These are phyloP conservation scores for Epichloe bromicola DNA, from an alignment of 2,329 filamentous ascomycete species.

Conservation along the genomic window DNA sequence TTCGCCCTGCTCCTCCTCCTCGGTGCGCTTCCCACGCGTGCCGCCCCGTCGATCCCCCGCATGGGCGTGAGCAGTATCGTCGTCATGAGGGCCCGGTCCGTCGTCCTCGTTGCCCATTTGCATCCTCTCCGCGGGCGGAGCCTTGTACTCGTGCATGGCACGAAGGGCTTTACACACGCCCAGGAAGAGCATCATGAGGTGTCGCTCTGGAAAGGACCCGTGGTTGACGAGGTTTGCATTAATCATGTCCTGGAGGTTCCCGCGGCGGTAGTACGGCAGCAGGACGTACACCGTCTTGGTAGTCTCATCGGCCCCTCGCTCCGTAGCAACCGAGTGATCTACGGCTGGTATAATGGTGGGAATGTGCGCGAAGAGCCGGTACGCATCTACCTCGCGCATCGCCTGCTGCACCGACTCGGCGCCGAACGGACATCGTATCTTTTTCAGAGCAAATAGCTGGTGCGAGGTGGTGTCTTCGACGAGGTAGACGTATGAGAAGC, in stretches of 20 bases:
- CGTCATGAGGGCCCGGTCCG: conserved; percentile 19
- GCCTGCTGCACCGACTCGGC: conserved; percentile 91
- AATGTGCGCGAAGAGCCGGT: conserved; percentile 73
- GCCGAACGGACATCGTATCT: conserved; percentile 96
- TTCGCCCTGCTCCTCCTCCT: conserved; percentile 57
- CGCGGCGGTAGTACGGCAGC: conserved; percentile 85
- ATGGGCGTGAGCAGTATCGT: conserved; percentile 7
- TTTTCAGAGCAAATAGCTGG: conserved; percentile 87
- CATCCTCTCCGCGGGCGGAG: conserved; percentile 35
- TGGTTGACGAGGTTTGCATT: conserved; percentile 98
- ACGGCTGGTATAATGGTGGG: conserved; percentile 77
- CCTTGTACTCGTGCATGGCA: conserved; percentile 79
- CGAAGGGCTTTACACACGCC: conserved; percentile 81
- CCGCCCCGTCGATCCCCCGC: too few relatives aligned
- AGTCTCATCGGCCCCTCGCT: conserved; percentile 48
- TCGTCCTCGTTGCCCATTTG: conserved; percentile 34
- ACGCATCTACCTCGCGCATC: conserved; percentile 94
- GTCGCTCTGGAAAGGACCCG: conserved; percentile 73
- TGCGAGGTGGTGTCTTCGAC: conserved; percentile 80
- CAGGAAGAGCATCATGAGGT: conserved; percentile 79
- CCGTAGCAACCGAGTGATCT: conserved; percentile 70
- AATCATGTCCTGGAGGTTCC: conserved; percentile 95
- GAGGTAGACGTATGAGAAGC: conserved; percentile 98
- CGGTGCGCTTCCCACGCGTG: conserved; percentile 30
- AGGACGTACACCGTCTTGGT: conserved; percentile 94